Percentiles rank a stretch among this genome's conserved stretches.
phyloP scores from a whole-genome alignment of 2,329 filamentous ascomycete species.

The Hypomyces rosellus region DNA sequence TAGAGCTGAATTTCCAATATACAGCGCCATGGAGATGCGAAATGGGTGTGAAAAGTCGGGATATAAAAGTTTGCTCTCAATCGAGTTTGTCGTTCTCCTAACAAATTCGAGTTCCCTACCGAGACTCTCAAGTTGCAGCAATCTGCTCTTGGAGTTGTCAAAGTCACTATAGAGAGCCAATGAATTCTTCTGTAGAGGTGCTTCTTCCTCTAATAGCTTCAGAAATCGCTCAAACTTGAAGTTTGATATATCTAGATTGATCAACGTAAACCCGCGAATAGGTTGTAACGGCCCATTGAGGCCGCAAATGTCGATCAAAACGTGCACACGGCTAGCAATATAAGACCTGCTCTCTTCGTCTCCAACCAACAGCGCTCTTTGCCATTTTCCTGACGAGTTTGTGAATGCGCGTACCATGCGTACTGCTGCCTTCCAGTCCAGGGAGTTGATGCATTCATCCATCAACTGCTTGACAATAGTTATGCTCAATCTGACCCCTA shows the following conservation, averaged over 20 bases:
- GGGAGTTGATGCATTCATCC: conserved; percentile 33
- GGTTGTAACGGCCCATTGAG: conserved; percentile 13
- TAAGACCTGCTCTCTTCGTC: conserved; percentile 18
- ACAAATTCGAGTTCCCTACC: conserved; percentile 26
- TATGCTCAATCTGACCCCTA: conserved; percentile 26
- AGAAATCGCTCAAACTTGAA: conserved; percentile 19
- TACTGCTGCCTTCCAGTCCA: conserved; percentile 35
- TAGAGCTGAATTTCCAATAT: conserved; percentile 19
- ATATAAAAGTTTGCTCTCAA: conserved; percentile 31
- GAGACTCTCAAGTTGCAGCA: conserved; percentile 29
- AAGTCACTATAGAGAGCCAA: neutral
- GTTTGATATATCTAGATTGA: conserved; percentile 22
- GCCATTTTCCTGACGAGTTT: conserved; percentile 20
- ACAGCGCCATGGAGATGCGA: conserved; percentile 24
- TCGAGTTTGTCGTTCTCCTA: conserved; percentile 22
- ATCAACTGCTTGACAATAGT: conserved; percentile 32
- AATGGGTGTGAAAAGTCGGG: conserved; percentile 21
- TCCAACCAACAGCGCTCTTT: conserved; percentile 18
- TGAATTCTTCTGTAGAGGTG: conserved; percentile 6
- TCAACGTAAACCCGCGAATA: conserved; percentile 11
- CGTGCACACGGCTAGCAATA: conserved; percentile 26
- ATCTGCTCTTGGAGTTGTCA: conserved; percentile 17
- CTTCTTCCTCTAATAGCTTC: conserved; percentile 15
- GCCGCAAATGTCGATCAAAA: conserved; percentile 32
- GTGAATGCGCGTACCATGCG: conserved; percentile 25